These are phyloP conservation scores for Mesotaenium endlicherianum DNA, from an alignment of 139 green algal genomes.

Conservation along the genomic window DNA sequence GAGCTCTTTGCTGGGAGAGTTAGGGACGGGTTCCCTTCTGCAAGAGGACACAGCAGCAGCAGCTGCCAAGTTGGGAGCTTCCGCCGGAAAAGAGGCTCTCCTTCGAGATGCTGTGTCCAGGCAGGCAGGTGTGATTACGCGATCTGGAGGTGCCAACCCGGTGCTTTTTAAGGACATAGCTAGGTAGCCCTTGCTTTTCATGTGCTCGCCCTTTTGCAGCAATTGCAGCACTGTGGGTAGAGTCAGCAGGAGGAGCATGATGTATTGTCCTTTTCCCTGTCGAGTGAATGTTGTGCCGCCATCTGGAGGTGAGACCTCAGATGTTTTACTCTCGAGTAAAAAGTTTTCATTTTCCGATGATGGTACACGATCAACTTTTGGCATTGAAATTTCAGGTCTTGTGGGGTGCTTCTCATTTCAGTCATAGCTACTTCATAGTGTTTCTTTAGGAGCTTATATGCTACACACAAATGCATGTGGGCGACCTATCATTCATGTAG, in stretches of 20 bases:
- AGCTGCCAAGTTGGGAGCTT: background rate
- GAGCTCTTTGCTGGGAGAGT: background rate
- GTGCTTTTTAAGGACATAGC: conserved; percentile 41
- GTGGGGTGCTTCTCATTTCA: too few species aligned
- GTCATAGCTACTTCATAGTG: too few species aligned
- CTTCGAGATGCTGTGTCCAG: conserved; percentile 13
- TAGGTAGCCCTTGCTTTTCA: conserved; percentile 10
- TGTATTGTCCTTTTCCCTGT: background rate
- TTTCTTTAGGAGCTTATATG: too few species aligned
- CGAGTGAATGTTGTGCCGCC: background rate
- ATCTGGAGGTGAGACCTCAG: background rate
- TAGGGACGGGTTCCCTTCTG: background rate
- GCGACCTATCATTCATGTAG: too few species aligned
- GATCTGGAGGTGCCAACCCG: conserved; percentile 20
- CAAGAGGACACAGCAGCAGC: background rate
- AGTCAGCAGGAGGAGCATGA: background rate
- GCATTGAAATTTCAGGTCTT: too few species aligned
- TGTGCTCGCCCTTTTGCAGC: background rate
- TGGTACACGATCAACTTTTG: too few species aligned
- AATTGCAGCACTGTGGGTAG: background rate
- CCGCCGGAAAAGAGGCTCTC: conserved; percentile 17
- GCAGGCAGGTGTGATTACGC: conserved; percentile 32
- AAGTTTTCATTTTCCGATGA: too few species aligned
- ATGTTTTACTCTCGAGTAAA: too few species aligned
- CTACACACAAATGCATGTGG: too few species aligned